A percentile compares a stretch with the other conserved stretches of the same genome.
Evolutionary conservation across 73 alveolate species (phyloP).

Genomic region (Stentor coeruleus): DNA sequence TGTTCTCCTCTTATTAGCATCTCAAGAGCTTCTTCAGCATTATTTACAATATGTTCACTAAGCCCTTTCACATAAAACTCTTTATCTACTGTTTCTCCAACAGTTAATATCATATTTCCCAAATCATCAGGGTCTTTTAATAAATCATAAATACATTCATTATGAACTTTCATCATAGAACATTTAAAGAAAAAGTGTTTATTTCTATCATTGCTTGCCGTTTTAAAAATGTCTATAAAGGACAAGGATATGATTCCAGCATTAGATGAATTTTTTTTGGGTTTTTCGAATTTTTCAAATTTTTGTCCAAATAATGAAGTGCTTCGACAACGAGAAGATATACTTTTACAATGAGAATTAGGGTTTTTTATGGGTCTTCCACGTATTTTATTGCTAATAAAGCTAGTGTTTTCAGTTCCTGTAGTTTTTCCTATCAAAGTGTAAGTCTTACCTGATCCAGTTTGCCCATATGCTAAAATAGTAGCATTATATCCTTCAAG

Average conservation of each 20-base stretch:
- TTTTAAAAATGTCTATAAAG: neutral
- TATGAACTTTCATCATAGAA: neutral
- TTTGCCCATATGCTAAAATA: slow-evolving; percentile 63
- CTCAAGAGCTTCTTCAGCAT: slow-evolving; percentile 67
- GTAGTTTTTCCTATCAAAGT: slow-evolving; percentile 73
- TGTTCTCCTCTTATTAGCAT: slow-evolving; percentile 66
- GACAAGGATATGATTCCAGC: neutral
- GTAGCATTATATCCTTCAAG: slow-evolving; percentile 70
- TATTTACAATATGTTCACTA: slow-evolving; percentile 59
- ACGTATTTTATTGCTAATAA: no score
- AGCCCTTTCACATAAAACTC: slow-evolving; percentile 49
- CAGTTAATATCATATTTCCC: neutral
- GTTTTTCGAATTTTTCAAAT: no score
- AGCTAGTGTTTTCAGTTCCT: no score
- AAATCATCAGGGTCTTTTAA: neutral
- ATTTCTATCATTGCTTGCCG: neutral
- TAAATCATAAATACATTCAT: neutral
- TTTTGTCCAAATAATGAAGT: no score
- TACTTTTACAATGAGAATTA: no score
- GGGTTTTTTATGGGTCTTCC: no score
- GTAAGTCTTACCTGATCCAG: slow-evolving; percentile 72
- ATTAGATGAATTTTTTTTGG: no score
- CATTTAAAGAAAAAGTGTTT: neutral
- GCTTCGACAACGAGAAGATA: no score
- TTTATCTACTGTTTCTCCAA: neutral